Percentiles rank a stretch among this genome's conserved stretches.
These are phyloP conservation scores for Malus orientalis DNA, from an alignment of 306 rosid genomes.

Conservation along the genomic window DNA sequence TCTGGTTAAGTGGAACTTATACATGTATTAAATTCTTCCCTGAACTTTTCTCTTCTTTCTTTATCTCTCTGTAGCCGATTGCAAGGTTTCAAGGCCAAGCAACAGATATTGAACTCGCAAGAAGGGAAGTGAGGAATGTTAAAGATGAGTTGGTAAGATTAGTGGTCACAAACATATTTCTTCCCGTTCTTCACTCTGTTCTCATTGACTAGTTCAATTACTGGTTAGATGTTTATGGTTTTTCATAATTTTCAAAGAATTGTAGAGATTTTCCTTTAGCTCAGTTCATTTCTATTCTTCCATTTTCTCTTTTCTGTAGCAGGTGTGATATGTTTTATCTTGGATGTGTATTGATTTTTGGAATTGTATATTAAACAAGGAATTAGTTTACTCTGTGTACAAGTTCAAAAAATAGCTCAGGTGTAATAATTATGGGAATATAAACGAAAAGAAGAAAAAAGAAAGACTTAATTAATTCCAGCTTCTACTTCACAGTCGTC, in stretches of 20 bases:
- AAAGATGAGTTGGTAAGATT: constrained; percentile 72
- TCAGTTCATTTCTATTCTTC: neutral
- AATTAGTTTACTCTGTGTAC: neutral
- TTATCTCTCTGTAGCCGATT: constrained; percentile 64
- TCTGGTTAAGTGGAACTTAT: neutral
- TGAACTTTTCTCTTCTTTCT: neutral
- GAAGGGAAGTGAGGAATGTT: constrained; percentile 68
- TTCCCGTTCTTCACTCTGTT: neutral
- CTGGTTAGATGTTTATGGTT: neutral
- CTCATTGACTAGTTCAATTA: neutral
- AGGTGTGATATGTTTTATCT: neutral
- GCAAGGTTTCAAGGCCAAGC: constrained; percentile 97
- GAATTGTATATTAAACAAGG: neutral
- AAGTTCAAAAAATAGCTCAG: neutral
- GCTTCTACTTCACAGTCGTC: neutral
- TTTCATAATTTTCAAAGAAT: neutral
- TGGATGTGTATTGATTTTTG: neutral
- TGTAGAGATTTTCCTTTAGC: neutral
- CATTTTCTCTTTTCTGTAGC: neutral
- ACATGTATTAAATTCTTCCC: neutral
- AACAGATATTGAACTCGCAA: constrained; percentile 68
- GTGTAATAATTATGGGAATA: neutral
- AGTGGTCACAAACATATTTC: neutral
- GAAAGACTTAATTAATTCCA: neutral
- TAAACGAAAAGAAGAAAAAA: neutral